Evolutionary conservation across 768 basidiomycete species (phyloP), one percentile per base, ranked within the genome.

Genomic region (Floccularia luteovirens): DNA sequence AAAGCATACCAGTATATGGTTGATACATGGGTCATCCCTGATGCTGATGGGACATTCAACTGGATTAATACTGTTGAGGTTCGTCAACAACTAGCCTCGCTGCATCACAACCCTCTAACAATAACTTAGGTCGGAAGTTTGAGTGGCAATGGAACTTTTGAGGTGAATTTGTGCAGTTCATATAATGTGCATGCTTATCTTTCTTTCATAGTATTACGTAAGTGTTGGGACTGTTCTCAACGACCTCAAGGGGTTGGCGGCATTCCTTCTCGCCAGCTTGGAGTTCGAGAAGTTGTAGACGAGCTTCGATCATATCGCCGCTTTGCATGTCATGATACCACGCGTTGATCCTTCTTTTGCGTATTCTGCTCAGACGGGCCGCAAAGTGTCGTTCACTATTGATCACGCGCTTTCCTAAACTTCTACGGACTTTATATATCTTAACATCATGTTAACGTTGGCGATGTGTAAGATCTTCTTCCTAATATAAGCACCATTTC

Each of bases 11-110:
- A 50, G 22, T 72, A 71, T 46, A 65, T 69, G 41, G 39, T 54
- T 3, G 43, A 43, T 7, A 65, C 63, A 33, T 72, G 60, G 59
- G 69, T 70, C 1, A 49, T 70, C 7, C 46, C 52, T 2, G 66
- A 70, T 43, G 39, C 47, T 10, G 62, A 72, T 47, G 67, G 67
- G 32, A 70, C 70, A 5, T 64, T 72, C 60, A 50, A 51, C 13
- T 74, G 69, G 69, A 49, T 52, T 11, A 64, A 66, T 44, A 72
- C 71, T 5, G 71, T 73, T 12, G 45, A 57, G n/a, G 67, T 67
- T 39, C 31, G 67, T 55, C 7, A 13, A 28, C 36, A 38, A 24
- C 37, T 10, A 23, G 23, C 5, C 21, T 34, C 20, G 36, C 16
- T 33, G 3, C 33, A 19, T 7, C 12, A 20, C 20, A 27, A n/a